Evolutionary conservation across 1,284 basidiomycete species (phyloP), one percentile per base, ranked within the genome.

Genomic region (Xerocomus nothofagi): DNA sequence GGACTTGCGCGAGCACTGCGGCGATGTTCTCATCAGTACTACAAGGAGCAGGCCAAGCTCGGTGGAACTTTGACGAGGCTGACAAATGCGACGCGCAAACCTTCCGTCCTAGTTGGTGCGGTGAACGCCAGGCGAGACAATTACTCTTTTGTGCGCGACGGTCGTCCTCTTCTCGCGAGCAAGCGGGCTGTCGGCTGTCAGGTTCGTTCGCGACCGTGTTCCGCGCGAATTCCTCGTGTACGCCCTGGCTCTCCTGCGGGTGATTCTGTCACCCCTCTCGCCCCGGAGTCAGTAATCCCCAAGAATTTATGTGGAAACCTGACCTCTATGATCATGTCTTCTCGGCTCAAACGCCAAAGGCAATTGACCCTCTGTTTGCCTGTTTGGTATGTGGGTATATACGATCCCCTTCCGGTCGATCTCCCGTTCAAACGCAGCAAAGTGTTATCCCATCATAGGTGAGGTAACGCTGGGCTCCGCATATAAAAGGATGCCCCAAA

Each of bases 351-450:
- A 39, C 49, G 4, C 55, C 43, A 30, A 53, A 54, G 53, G 60
- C 47, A 67, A 57, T 61, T 27, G 33, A 33, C 46, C 61, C 53
- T 50, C 59, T 57, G 39, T 60, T 51, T 60, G 48, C 39, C 47
- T 44, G 49, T 51, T 39, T 44, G 38, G 47, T 43, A 50, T 52
- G 61, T 48, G 50, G 49, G 36, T 29, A 43, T 60, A 42, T 46
- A 43, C 46, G 44, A 68, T 67, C 66, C 55, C 58, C 66, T 65
- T 68, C 54, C 43, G 50, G 55, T 53, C 59, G 65, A 69, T 63
- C 55, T 56, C 53, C 48, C 42, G 30, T 55, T 52, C 31, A 32
- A 29, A 55, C 53, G 61, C 50, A 53, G 59, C 57, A 65, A 55
- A 52, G 26, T 36, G 42, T 51, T 63, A 38, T 46, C 54, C 58